Evolutionary conservation across 768 basidiomycete genomes (phyloP).

Genomic region (Kwoniella sp.): DNA sequence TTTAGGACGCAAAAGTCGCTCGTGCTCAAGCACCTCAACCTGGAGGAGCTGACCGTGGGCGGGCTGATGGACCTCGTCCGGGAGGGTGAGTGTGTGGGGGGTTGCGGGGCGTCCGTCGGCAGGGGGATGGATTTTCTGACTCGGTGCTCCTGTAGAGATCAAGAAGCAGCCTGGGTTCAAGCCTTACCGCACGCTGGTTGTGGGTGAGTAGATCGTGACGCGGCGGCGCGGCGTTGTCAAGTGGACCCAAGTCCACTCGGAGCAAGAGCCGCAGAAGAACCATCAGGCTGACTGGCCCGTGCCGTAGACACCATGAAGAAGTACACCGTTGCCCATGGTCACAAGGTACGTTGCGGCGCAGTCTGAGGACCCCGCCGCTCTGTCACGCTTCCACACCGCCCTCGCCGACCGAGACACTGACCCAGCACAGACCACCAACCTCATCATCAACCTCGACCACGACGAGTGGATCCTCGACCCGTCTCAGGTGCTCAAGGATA

Average conservation of each 20-base stretch:
- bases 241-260: background rate
- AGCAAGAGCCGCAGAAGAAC: no score
- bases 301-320: constrained; percentile 89
- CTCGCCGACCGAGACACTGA: background rate
- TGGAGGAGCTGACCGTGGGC: constrained; percentile 72
- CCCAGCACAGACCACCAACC: constrained; percentile 77
- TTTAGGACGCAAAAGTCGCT: constrained; percentile 84
- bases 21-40: constrained; percentile 74
- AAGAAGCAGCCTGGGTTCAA: constrained; percentile 77
- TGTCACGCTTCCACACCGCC: background rate
- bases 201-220: constrained; percentile 57
- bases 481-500: constrained; percentile 60
- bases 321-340: constrained; percentile 89
- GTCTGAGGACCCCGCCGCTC: background rate
- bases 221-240: no score
- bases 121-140: constrained; percentile 2
- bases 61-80: constrained; percentile 68
- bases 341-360: constrained; percentile 64
- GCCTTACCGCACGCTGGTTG: constrained; percentile 66
- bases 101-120: background rate
- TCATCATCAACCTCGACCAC: constrained; percentile 95
- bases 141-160: constrained; percentile 56
- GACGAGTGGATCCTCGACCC: constrained; percentile 84
- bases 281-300: no score
- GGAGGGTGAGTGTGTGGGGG: constrained; percentile 44